phyloP scores from a whole-genome alignment of 257 asterid species.

The Paraleonurus japonicus region DNA sequence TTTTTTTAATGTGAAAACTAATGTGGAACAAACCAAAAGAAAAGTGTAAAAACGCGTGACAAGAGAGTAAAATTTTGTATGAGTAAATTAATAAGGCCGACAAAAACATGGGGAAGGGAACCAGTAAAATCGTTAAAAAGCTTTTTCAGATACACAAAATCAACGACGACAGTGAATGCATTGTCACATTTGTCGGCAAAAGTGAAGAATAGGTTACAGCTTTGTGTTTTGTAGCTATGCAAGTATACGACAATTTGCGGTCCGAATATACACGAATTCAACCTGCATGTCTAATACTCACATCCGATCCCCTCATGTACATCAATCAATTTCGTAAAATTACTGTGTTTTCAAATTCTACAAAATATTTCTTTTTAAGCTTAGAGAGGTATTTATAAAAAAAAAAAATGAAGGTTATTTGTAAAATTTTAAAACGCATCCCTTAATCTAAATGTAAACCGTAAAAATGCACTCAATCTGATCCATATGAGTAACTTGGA shows the following conservation, averaged over 20 bases:
- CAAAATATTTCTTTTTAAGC: no score
- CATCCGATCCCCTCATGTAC: no score
- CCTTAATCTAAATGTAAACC: no score
- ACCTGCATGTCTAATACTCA: background rate
- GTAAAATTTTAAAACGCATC: no score
- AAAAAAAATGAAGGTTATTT: no score
- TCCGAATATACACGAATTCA: background rate
- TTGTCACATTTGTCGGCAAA: slow-evolving; percentile 33
- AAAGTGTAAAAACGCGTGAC: no score
- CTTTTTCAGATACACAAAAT: background rate
- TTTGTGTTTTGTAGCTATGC: background rate
- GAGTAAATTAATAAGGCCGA: slow-evolving; percentile 8
- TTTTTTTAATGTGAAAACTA: no score
- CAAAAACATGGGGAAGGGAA: slow-evolving; percentile 22
- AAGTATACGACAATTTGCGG: background rate
- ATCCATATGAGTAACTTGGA: background rate
- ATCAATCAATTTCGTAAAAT: no score
- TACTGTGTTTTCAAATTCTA: no score
- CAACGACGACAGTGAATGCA: slow-evolving; percentile 4
- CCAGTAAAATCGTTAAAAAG: background rate
- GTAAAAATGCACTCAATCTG: background rate
- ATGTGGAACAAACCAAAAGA: no score
- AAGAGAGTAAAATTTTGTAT: no score
- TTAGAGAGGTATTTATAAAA: no score
- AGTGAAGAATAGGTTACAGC: slow-evolving; percentile 23